Conservation (phyloP, 495 filamentous ascomycete species). For the Tetracladium marchalianum region DNA sequence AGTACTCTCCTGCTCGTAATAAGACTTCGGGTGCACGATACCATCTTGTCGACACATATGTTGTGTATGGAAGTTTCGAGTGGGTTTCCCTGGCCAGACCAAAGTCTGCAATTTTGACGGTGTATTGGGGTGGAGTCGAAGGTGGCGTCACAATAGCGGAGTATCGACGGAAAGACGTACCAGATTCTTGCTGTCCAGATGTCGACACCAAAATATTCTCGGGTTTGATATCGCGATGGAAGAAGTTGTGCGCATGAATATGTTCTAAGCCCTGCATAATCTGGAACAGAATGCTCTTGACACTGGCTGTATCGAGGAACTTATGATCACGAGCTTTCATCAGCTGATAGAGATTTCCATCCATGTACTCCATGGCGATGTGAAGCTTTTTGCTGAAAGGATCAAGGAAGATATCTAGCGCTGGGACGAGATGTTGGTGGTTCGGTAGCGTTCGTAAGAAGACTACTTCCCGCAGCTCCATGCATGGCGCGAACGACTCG, state of each 20-base stretch:
- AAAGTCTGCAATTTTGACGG: conserved; percentile 98
- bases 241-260: conserved; percentile 94
- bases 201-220: conserved; percentile 98
- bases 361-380: conserved; percentile 99
- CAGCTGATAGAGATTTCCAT: conserved; percentile 95
- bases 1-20: conserved; percentile 91
- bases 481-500: conserved; percentile 77
- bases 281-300: conserved; percentile 97
- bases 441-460: conserved; percentile 82
- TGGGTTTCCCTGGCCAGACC: conserved; percentile 96
- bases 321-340: conserved; percentile 99
- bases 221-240: conserved; percentile 98
- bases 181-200: conserved; percentile 69
- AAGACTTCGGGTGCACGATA: conserved; percentile 96
- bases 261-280: conserved; percentile 94
- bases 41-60: conserved; percentile 97
- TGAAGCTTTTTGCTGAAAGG: conserved; percentile 91
- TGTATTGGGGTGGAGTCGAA: conserved; percentile 84
- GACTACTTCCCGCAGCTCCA: conserved; percentile 92
- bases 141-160: conserved; percentile 90
- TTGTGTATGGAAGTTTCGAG: conserved; percentile 92
- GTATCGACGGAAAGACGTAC: conserved; percentile 76
- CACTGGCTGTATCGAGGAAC: conserved; percentile 75
- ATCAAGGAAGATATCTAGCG: conserved; percentile 97
- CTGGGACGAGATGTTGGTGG: conserved; percentile 89